Evolutionary conservation across 2,329 filamentous ascomycete species (phyloP), one percentile per base, ranked within the genome.

Genomic region (Chaetomiaceae sp.): DNA sequence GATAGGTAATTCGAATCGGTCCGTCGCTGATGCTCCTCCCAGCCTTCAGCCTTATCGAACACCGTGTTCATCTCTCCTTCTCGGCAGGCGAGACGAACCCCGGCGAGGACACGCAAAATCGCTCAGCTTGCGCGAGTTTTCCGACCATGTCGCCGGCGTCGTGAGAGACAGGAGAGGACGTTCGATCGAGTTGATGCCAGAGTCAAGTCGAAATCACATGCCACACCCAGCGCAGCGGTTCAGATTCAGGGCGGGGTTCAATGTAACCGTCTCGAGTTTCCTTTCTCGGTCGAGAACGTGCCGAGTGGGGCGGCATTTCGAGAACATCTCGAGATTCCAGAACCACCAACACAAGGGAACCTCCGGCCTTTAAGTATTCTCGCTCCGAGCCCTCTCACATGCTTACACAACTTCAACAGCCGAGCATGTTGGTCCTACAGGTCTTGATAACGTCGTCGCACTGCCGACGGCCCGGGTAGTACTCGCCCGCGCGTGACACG

Each of bases 1-100:
- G 57, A 59, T 57, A 59, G 57, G 51, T 34, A 57, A 29, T 37
- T 33, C 27, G 29, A 46, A 22, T 56, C 43, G 56, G 50, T 48
- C 48, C 42, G 47, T 47, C n/a, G n/a, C n/a, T 45, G 37, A 27
- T 9, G 5, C 25, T 3, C 17, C 20, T 29, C 34, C 27, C 12
- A 31, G 22, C 8, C 20, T 37, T 36, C 47, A 46, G n/a, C 40
- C 31, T 48, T 25, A 27, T 23, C 20, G 38, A 51, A 27, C 33
- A 19, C 20, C 29, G 9, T 29, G 23, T 47, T 42, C 44, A 15
- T 47, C 43, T 38, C n/a, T 40, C 34, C 25, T 23, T 15, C 5
- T 5, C 5, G n/a, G 27, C 6, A n/a, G 14, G 6, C 23, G 5
- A 6, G 4, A 6, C 14, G 8, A 11, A 7, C 14, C 27, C 27